Conservation (phyloP, 331 rosid species). For the Rosa hybrid region DNA sequence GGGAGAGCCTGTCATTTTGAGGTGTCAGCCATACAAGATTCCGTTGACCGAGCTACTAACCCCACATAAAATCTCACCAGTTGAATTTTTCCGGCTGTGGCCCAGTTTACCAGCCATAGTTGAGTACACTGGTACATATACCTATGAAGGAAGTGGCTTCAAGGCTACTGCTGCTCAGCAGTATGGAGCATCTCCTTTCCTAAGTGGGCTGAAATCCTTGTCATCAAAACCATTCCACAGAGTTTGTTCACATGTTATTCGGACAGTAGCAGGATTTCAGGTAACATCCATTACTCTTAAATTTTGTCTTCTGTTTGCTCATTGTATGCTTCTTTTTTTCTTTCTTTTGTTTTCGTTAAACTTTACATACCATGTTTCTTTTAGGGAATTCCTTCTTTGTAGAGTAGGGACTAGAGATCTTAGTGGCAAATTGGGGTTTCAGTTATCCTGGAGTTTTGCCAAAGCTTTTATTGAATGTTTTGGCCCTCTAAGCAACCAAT, state of each 20-base stretch:
- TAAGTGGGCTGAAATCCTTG: slow-evolving; percentile 93
- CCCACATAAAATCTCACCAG: slow-evolving; percentile 94
- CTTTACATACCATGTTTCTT: background rate
- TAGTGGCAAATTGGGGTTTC: background rate
- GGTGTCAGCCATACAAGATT: slow-evolving; percentile 94
- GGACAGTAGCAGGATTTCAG: slow-evolving; percentile 99
- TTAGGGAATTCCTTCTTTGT: background rate
- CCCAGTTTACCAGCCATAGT: slow-evolving; percentile 93
- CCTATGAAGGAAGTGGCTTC: slow-evolving; percentile 98
- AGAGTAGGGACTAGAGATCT: background rate
- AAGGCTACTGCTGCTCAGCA: slow-evolving; percentile 98
- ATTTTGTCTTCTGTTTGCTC: background rate
- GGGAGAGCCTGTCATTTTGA: slow-evolving; percentile 97
- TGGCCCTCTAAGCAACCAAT: background rate
- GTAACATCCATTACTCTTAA: slow-evolving; percentile 30
- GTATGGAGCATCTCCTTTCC: slow-evolving; percentile 93
- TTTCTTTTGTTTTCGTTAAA: background rate
- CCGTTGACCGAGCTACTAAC: slow-evolving; percentile 91
- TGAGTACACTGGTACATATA: slow-evolving; percentile 92
- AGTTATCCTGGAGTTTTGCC: background rate
- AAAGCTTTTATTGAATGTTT: background rate
- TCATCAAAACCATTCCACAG: slow-evolving; percentile 94
- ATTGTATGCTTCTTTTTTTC: background rate
- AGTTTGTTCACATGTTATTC: slow-evolving; percentile 95
- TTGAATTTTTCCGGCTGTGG: slow-evolving; percentile 97